Evolutionary conservation across 352 stramenopile species (phyloP).

Genomic region (Globisporangium yorkense): DNA sequence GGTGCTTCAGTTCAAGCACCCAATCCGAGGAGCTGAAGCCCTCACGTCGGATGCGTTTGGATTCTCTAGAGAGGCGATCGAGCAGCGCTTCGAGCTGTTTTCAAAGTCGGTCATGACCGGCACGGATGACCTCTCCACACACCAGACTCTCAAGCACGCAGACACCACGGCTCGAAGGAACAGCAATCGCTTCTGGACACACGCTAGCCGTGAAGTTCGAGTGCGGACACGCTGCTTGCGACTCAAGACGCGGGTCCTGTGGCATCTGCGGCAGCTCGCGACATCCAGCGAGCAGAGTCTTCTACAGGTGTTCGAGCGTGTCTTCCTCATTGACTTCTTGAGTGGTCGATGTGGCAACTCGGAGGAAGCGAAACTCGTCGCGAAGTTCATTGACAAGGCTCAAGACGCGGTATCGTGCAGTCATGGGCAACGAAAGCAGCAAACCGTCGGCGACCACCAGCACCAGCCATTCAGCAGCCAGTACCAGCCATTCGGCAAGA

Average conservation of each 20-base stretch:
- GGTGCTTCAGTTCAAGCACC: slow-evolving; percentile 17
- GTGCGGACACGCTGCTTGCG: slow-evolving; percentile 5
- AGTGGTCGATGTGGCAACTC: slow-evolving; percentile 1
- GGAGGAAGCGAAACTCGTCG: slow-evolving; percentile 10
- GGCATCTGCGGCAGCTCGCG: slow-evolving; percentile 9
- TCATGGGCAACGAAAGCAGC: slow-evolving; percentile 4
- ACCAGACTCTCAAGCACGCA: background rate
- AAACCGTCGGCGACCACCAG: slow-evolving; percentile 1
- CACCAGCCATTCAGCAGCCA: background rate
- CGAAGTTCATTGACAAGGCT: slow-evolving; percentile 9
- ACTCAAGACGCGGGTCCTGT: slow-evolving; percentile 7
- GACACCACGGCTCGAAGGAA: background rate
- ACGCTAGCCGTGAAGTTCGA: slow-evolving; percentile 4
- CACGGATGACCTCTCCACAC: background rate
- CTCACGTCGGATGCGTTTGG: background rate
- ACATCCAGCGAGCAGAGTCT: slow-evolving; percentile 1
- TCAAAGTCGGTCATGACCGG: background rate
- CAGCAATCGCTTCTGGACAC: slow-evolving; percentile 5
- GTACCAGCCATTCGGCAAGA: background rate
- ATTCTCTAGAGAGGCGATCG: background rate
- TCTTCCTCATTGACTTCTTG: slow-evolving; percentile 15
- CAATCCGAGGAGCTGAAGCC: background rate
- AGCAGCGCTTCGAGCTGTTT: slow-evolving; percentile 2
- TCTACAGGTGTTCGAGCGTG: slow-evolving; percentile 4
- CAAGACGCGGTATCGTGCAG: slow-evolving; percentile 8